Conservation (phyloP, 192 early-diverging fungal genomes). For the Chytriomyces sp. region DNA sequence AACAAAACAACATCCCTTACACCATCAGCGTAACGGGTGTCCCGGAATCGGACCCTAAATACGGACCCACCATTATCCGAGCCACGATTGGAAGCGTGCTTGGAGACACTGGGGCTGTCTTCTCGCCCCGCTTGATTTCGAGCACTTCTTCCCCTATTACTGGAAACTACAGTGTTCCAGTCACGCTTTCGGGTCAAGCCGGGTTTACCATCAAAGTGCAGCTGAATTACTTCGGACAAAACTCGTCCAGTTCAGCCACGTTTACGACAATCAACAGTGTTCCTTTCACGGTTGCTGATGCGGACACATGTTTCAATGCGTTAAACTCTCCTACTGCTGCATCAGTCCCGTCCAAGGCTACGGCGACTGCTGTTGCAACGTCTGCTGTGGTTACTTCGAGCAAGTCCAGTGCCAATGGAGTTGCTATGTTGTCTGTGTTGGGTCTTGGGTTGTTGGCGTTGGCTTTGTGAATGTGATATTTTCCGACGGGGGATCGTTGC, state of each 20-base stretch:
- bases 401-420: background rate
- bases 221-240: background rate
- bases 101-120: background rate
- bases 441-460: background rate
- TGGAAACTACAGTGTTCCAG: background rate
- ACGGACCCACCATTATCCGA: background rate
- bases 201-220: background rate
- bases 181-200: background rate
- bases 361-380: background rate
- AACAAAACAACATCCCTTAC: background rate
- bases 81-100: background rate
- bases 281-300: background rate
- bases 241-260: background rate
- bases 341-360: background rate
- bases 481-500: background rate
- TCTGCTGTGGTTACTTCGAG: background rate
- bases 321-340: background rate
- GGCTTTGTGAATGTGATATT: background rate
- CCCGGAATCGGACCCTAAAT: background rate
- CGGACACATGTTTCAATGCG: background rate
- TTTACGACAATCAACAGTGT: background rate
- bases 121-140: background rate
- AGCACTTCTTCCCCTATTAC: background rate
- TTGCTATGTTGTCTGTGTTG: background rate
- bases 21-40: background rate